Evolutionary conservation across 2,329 filamentous ascomycete genomes (phyloP).

Genomic region (Claviceps sp.): DNA sequence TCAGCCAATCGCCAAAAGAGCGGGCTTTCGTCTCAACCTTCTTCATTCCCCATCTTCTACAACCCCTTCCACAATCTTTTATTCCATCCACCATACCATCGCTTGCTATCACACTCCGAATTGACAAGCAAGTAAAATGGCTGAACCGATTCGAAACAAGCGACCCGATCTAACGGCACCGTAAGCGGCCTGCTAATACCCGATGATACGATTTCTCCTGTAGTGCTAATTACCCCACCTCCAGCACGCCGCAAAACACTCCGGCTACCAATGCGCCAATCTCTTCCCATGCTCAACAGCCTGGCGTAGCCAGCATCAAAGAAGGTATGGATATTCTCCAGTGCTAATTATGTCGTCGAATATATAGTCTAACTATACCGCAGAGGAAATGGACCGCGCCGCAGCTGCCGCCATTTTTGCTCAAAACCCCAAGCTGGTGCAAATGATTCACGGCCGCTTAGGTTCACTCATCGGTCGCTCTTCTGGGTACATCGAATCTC

Average conservation of each 20-base stretch:
- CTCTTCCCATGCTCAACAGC: constrained; percentile 92
- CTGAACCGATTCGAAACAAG: constrained; percentile 52
- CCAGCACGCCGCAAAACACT: constrained; percentile 95
- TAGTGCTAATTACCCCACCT: constrained; percentile 27
- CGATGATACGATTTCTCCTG: constrained; percentile 9
- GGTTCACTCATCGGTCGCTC: constrained; percentile 86
- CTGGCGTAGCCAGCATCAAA: constrained; percentile 86
- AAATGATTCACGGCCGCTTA: constrained; percentile 96
- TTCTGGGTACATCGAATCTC: constrained; percentile 94
- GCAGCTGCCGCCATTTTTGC: constrained; percentile 87
- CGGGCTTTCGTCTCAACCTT: constrained; percentile 19
- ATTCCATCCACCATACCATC: constrained; percentile 16
- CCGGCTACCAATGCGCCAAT: constrained; percentile 92
- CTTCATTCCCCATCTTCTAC: constrained; percentile 16
- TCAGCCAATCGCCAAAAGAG: constrained; percentile 23
- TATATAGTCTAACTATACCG: constrained; percentile 2
- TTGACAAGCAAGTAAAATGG: constrained; percentile 32
- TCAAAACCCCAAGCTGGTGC: constrained; percentile 84
- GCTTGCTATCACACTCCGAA: constrained; percentile 6
- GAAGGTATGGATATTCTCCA: constrained; percentile 56
- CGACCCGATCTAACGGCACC: constrained; percentile 44
- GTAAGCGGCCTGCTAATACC: constrained; percentile 29
- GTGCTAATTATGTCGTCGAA: background rate
- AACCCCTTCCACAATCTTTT: constrained; percentile 13
- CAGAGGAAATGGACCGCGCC: constrained; percentile 83